Evolutionary conservation across 164 flowering plant species (phyloP).

Genomic region (Saururus chinensis): DNA sequence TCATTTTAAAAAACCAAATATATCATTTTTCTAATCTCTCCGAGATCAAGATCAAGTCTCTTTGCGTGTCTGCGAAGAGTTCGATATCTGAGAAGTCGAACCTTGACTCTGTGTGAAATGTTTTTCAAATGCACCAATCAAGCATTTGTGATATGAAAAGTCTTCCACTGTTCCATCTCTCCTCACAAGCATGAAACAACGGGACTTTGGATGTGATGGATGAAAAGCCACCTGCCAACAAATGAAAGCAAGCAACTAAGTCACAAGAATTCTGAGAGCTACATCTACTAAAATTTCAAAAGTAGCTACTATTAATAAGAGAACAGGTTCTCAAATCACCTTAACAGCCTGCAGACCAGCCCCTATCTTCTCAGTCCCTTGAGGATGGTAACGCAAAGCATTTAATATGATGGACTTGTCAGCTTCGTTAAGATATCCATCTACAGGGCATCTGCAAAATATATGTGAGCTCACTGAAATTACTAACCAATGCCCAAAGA

Average conservation of each 20-base stretch:
- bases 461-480: background rate
- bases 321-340: slow-evolving; percentile 25
- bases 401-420: slow-evolving; percentile 39
- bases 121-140: slow-evolving; percentile 24
- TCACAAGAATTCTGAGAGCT: background rate
- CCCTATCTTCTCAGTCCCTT: slow-evolving; percentile 49
- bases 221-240: slow-evolving; percentile 51
- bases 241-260: background rate
- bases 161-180: slow-evolving; percentile 61
- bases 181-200: slow-evolving; percentile 59
- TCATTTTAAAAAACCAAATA: no score
- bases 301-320: background rate
- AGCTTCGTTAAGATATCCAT: slow-evolving; percentile 29
- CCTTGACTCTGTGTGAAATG: no score
- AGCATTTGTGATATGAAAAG: slow-evolving; percentile 81
- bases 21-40: no score
- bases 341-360: slow-evolving; percentile 49
- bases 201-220: slow-evolving; percentile 24
- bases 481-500: background rate
- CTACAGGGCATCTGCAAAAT: slow-evolving; percentile 40
- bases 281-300: background rate
- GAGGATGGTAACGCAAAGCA: slow-evolving; percentile 71
- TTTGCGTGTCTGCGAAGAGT: no score
- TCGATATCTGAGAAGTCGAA: no score
- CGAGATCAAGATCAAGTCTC: no score